Evolutionary conservation across 495 filamentous ascomycete genomes (phyloP).

Genomic region (Rostrohypoxylon terebratum): DNA sequence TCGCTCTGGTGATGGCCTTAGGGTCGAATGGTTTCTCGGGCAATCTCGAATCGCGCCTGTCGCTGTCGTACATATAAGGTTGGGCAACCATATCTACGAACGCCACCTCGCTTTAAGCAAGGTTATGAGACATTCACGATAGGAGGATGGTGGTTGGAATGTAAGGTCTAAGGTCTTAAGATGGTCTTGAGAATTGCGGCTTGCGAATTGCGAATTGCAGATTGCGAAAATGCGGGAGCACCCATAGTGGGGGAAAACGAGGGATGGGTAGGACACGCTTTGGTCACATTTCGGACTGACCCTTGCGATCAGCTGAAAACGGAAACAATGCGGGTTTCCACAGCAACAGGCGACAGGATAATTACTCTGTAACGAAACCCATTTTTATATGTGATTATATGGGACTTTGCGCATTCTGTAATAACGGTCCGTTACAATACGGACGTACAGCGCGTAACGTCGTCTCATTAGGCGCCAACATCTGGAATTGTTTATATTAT

Average conservation of each 20-base stretch:
- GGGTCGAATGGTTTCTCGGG: slow-evolving; percentile 78
- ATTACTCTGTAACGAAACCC: slow-evolving; percentile 15
- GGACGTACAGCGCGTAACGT: background rate
- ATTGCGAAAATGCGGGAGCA: slow-evolving; percentile 29
- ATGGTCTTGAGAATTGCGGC: slow-evolving; percentile 1
- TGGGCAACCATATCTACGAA: slow-evolving; percentile 56
- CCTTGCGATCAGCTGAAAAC: background rate
- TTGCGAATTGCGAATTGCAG: background rate
- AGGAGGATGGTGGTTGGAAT: slow-evolving; percentile 40
- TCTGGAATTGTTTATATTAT: slow-evolving; percentile 1
- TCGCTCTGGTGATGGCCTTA: slow-evolving; percentile 81
- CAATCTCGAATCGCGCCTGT: slow-evolving; percentile 58
- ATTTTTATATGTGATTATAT: slow-evolving; percentile 11
- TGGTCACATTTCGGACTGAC: background rate
- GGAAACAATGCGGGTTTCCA: slow-evolving; percentile 37
- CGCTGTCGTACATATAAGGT: slow-evolving; percentile 81
- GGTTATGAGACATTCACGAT: slow-evolving; percentile 41
- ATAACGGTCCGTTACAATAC: slow-evolving; percentile 11
- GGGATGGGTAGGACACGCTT: slow-evolving; percentile 11
- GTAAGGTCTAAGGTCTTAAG: slow-evolving; percentile 35
- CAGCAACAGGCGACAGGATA: slow-evolving; percentile 37
- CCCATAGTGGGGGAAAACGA: slow-evolving; percentile 33
- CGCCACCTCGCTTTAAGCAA: slow-evolving; percentile 36
- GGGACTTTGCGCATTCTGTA: slow-evolving; percentile 11
- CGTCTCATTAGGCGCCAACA: background rate